These are phyloP conservation scores for Hanseniaspora gamundiae DNA, from an alignment of 1,139 yeast genomes.

Conservation along the genomic window DNA sequence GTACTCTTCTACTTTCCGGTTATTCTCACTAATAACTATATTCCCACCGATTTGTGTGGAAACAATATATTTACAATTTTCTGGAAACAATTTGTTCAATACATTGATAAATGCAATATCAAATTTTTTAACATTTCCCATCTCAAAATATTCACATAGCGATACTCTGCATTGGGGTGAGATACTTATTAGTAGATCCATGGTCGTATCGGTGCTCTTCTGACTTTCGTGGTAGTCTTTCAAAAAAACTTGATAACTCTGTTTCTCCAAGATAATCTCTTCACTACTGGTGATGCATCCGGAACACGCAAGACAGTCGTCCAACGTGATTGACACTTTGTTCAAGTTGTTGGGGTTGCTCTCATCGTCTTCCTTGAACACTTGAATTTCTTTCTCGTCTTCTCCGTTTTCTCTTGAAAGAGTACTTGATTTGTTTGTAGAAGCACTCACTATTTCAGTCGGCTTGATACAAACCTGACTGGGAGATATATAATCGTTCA, in stretches of 20 bases:
- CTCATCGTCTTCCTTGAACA: constrained; percentile 41
- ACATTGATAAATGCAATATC: constrained; percentile 52
- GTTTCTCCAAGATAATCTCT: constrained; percentile 81
- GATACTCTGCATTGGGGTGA: constrained; percentile 84
- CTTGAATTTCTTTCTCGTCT: constrained; percentile 55
- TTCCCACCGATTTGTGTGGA: constrained; percentile 80
- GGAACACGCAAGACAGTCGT: constrained; percentile 92
- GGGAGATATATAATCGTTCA: constrained; percentile 90
- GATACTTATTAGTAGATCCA: constrained; percentile 55
- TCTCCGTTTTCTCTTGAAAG: constrained; percentile 35
- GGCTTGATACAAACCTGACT: constrained; percentile 94
- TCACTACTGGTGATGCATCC: constrained; percentile 98
- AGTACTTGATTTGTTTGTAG: constrained; percentile 13
- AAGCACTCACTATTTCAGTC: constrained; percentile 32
- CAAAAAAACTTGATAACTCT: constrained; percentile 70
- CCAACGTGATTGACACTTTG: constrained; percentile 78
- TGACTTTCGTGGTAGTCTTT: constrained; percentile 34
- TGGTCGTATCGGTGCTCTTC: constrained; percentile 14
- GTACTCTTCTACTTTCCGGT: constrained; percentile 33
- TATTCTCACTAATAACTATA: constrained; percentile 50
- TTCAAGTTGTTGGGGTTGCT: constrained; percentile 27
- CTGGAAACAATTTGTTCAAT: constrained; percentile 28
- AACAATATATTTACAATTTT: constrained; percentile 58
- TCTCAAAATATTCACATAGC: constrained; percentile 51
- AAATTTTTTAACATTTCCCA: constrained; percentile 37